Evolutionary conservation across 139 green algal species (phyloP), one percentile per base, ranked within the genome.

Genomic region (Chlorokybus atmophyticus): DNA sequence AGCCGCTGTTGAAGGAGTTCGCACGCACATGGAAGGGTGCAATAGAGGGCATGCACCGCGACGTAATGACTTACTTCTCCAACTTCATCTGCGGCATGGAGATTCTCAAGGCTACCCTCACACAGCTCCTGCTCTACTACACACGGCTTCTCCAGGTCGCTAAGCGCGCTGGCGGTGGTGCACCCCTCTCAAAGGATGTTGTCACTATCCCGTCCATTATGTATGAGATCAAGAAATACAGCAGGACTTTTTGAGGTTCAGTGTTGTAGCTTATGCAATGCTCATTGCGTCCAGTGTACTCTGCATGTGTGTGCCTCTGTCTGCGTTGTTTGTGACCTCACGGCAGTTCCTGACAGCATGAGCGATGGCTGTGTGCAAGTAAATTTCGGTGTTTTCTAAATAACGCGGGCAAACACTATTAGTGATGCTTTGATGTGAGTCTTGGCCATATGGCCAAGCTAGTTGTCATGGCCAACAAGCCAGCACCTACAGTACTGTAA

Each of bases 171-270:
- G 41, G n/a, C 4, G 63, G 63, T 25, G 85, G 83, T 0, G 58
- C 74, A 7, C 65, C 60, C 7, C 57, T 96, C 39, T 70, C 70
- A 3, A 71, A 78, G 29, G 83, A 93, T 40, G 84, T 85, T 3
- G 83, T 96, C 4, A 87, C 83, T 48, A 79, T 96, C 10, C 85
- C 90, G 1, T 77, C 75, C n/a, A 95, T 96, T 55, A 96, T 96
- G 87, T 93, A 91, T 40, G 71, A 85, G n/a, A 74, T 90, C 6
- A 83, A 79, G 23, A 77, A 75, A 67, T 75, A 76, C 65, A 74
- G 65, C 48, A 44, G 62, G 7, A 74, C 62, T 14, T 74, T 61
- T 40, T 38, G 40, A 57, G 38, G 17, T 44, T 14, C 14, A 44
- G 44, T n/a, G n/a, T n/a, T n/a, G n/a, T n/a, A n/a, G n/a, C n/a